phyloP scores from a whole-genome alignment of 768 basidiomycete genomes.

The Mycena venus region DNA sequence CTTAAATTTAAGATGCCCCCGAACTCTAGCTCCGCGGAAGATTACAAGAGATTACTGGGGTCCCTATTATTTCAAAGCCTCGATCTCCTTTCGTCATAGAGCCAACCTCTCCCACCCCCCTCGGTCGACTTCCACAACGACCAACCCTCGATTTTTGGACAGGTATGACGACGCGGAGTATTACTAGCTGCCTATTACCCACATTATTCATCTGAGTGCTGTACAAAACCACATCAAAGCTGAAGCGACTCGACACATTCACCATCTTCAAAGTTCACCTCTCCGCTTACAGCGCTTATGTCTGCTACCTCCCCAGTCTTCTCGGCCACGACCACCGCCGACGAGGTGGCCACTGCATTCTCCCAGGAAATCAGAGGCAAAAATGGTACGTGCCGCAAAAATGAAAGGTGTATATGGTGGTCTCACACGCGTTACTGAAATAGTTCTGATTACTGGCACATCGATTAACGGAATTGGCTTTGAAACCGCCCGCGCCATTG shows the following conservation, averaged over 20 bases:
- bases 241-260: neutral
- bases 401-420: neutral
- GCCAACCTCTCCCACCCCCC: neutral
- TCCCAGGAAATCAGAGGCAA: too few species aligned
- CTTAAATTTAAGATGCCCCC: neutral
- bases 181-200: neutral
- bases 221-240: neutral
- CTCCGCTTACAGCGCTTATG: neutral
- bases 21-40: neutral
- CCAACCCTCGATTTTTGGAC: neutral
- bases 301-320: neutral
- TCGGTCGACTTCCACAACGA: neutral
- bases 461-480: constrained; percentile 2
- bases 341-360: too few species aligned
- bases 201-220: neutral
- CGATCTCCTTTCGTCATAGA: neutral
- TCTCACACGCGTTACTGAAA: neutral
- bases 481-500: constrained; percentile 1
- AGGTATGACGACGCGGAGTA: neutral
- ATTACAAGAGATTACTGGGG: too few species aligned
- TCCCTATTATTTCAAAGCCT: too few species aligned
- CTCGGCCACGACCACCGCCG: too few species aligned
- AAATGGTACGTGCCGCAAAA: constrained; percentile 1
- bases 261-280: neutral
- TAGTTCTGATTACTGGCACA: neutral